A percentile compares a stretch with the other conserved stretches of the same genome.
Conservation (phyloP, 441 rosid species). For the Mallotus repandus region DNA sequence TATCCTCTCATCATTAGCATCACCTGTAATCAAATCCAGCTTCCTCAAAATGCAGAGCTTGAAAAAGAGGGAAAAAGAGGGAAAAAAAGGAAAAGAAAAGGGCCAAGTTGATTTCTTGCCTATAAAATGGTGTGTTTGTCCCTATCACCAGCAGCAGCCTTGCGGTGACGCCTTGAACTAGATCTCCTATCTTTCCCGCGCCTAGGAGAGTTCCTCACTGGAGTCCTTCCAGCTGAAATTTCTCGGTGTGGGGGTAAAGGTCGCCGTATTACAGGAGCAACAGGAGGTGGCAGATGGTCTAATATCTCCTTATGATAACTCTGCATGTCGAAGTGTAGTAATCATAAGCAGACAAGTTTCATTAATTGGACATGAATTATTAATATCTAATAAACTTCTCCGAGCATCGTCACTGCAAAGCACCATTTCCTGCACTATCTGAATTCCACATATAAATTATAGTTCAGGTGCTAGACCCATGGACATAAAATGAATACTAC, state of each 20-base stretch:
- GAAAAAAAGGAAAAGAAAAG: background rate
- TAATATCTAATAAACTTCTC: background rate
- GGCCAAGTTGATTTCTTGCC: conserved; percentile 5
- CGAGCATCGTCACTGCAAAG: background rate
- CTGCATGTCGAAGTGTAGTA: conserved; percentile 29
- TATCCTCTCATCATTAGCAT: conserved; percentile 9
- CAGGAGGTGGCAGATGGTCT: conserved; percentile 61
- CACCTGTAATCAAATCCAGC: too few relatives aligned
- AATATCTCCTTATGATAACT: conserved; percentile 71
- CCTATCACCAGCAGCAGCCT: conserved; percentile 44
- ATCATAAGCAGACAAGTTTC: too few relatives aligned
- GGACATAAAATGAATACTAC: background rate
- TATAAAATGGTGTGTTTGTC: conserved; percentile 31
- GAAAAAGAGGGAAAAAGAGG: too few relatives aligned
- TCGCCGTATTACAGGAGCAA: conserved; percentile 25
- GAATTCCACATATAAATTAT: background rate
- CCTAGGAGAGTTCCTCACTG: conserved; percentile 39
- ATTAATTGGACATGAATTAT: too few relatives aligned
- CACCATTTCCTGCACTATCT: background rate
- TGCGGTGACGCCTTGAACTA: conserved; percentile 56
- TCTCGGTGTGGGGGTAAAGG: conserved; percentile 28
- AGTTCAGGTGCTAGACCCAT: background rate
- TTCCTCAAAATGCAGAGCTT: too few relatives aligned
- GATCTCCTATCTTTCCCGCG: conserved; percentile 46
- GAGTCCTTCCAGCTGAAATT: conserved; percentile 24